Base-by-base conservation (phyloP, 1,139 yeast species). In the Yamadazyma diddensiae region DNA sequence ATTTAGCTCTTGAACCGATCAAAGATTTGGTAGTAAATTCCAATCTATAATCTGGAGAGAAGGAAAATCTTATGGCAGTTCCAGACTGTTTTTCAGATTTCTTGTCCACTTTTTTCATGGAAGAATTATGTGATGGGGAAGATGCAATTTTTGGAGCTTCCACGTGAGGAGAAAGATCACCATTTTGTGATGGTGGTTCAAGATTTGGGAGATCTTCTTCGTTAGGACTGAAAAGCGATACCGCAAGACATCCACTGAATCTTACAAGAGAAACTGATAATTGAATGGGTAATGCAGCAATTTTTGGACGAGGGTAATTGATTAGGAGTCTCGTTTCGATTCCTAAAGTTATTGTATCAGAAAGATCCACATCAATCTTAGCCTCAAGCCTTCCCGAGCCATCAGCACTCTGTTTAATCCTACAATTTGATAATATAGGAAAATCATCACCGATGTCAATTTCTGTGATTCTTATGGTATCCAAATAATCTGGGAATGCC, bases 391-490 rank as follows among this genome's bases (percentile, higher is more conserved):
- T 68, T 10, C 79, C 79, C 1, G 59, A 45, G 11, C 59, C 61
- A 31, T 76, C 69, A n/a, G 53, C 50, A 37, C 63, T 72, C 42
- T 81, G 81, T 39, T 71, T 73, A 17, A 94, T 85, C 30, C 95
- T 73, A 59, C 99, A 92, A 54, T 94, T 92, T 38, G 95, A 83
- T 53, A 92, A 85, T 30, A 92, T 86, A 2, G 99, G 99, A 52
- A 82, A 94, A 55, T 90, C 97, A 52, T 88, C 87, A 23, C 99
- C 99, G 38, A 92, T 81, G 51, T 90, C 94, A 19, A 92, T 77
- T 49, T 90, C 97, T 1, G 94, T 85, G 31, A 94, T 78, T 39
- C 73, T 74, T 27, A 92, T 81, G 16, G 74, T 72, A 50, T 83
- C 97, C 34, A 94, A 59, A 55, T 81, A 92, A 37, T 83, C 92